Conservation (phyloP, 371 early-diverging fungal genomes). For the Mucor piriformis region DNA sequence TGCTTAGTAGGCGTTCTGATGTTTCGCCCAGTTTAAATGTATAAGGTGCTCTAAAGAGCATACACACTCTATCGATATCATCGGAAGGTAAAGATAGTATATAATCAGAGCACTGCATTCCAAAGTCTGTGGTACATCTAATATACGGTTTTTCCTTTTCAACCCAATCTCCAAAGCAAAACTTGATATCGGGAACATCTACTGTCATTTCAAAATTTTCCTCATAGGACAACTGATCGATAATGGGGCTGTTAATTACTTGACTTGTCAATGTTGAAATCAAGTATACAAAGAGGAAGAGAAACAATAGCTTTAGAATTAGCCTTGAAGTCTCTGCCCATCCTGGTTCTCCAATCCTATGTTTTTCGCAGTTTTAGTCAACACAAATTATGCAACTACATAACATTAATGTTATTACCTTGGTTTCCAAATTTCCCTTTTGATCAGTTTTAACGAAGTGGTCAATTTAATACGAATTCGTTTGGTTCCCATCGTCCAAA, state of each 20-base stretch:
- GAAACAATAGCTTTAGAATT: constrained; percentile 12
- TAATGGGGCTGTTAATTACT: constrained; percentile 21
- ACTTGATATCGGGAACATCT: constrained; percentile 22
- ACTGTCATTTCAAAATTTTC: background rate
- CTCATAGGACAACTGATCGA: constrained; percentile 13
- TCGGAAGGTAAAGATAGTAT: background rate
- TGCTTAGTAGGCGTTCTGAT: constrained; percentile 6
- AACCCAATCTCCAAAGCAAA: constrained; percentile 28
- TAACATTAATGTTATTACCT: too few species aligned
- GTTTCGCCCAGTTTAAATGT: background rate
- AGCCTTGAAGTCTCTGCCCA: constrained; percentile 29
- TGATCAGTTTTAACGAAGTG: background rate
- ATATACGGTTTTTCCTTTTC: constrained; percentile 5
- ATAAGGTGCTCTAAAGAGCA: background rate
- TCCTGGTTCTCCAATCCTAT: constrained; percentile 26
- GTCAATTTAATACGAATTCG: background rate
- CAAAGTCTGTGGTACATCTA: constrained; percentile 25
- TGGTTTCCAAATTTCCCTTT: constrained; percentile 17
- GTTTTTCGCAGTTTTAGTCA: background rate
- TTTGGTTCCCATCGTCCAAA: constrained; percentile 7
- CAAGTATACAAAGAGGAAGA: constrained; percentile 20
- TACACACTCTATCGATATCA: background rate
- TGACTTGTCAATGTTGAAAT: constrained; percentile 17
- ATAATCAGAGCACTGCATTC: constrained; percentile 17
- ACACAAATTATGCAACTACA: too few species aligned